Percentiles rank a stretch among this genome's conserved stretches.
Conservation (phyloP, 495 filamentous ascomycete genomes). For the Penicillium cinerascens region DNA sequence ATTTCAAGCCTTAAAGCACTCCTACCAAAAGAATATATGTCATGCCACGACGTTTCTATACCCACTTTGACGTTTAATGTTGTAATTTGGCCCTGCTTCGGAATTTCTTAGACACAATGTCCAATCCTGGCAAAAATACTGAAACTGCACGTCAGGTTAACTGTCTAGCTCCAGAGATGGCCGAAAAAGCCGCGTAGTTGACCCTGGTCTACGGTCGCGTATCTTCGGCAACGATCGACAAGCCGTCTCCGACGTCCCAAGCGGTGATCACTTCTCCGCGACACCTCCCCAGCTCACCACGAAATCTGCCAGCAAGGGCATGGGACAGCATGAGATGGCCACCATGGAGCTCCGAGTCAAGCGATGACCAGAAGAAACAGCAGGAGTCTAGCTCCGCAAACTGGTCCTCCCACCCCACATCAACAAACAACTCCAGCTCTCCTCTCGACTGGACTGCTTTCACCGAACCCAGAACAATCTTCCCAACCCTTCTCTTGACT, state of each 20-base stretch:
- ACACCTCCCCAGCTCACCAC: constrained; percentile 5
- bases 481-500: constrained; percentile 68
- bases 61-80: too few species aligned
- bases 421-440: constrained; percentile 15
- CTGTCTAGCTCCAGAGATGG: too few species aligned
- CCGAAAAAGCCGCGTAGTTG: neutral
- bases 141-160: too few species aligned
- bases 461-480: constrained; percentile 59
- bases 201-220: neutral
- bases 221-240: constrained; percentile 19
- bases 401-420: constrained; percentile 12
- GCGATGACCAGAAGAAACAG: constrained; percentile 25
- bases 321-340: constrained; percentile 53
- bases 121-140: too few species aligned
- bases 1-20: too few species aligned
- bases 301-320: constrained; percentile 18
- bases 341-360: constrained; percentile 44
- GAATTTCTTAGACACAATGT: too few species aligned
- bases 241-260: neutral
- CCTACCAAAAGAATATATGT: too few species aligned
- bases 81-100: too few species aligned
- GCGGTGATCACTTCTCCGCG: constrained; percentile 10
- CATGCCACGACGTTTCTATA: too few species aligned
- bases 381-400: constrained; percentile 7
- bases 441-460: constrained; percentile 62